A percentile compares a stretch with the other conserved stretches of the same genome.
These are phyloP conservation scores for Termitomyces sp. DNA, from an alignment of 768 basidiomycete genomes.

Conservation along the genomic window DNA sequence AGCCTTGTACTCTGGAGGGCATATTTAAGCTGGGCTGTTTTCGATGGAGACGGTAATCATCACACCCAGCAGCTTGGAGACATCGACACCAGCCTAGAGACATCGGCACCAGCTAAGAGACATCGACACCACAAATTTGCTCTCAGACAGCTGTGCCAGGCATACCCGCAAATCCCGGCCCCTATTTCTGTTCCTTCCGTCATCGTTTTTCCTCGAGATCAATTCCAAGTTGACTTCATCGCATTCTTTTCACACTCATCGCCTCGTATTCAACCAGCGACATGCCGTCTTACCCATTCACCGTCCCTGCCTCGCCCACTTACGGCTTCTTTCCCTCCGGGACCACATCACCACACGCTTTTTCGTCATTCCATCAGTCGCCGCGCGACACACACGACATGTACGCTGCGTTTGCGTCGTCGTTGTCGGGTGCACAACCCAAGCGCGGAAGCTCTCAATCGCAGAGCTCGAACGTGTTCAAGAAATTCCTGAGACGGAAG, in stretches of 20 bases:
- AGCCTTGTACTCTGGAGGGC: slow-evolving; percentile 22
- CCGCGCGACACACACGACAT: slow-evolving; percentile 56
- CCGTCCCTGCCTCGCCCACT: slow-evolving; percentile 46
- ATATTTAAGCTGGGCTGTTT: slow-evolving; percentile 24
- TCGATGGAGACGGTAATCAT: slow-evolving; percentile 5
- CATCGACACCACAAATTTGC: too few species aligned
- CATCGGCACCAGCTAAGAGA: too few species aligned
- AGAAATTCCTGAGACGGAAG: slow-evolving; percentile 28
- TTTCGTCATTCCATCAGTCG: slow-evolving; percentile 49
- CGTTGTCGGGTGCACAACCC: slow-evolving; percentile 13
- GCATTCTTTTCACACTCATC: neutral
- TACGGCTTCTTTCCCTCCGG: slow-evolving; percentile 57
- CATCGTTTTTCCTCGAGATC: slow-evolving; percentile 3
- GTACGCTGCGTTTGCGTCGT: slow-evolving; percentile 44
- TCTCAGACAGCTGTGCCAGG: too few species aligned
- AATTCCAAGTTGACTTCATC: neutral
- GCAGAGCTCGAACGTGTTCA: slow-evolving; percentile 24
- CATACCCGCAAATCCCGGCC: neutral
- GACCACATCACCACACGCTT: slow-evolving; percentile 51
- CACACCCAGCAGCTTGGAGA: neutral
- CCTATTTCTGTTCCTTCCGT: neutral
- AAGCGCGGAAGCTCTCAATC: slow-evolving; percentile 13
- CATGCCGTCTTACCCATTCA: slow-evolving; percentile 44
- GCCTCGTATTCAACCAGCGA: slow-evolving; percentile 13
- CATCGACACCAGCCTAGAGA: too few species aligned